Base-by-base conservation (phyloP, 2,329 filamentous ascomycete genomes). In the Aspergillus pseudoterreus region DNA sequence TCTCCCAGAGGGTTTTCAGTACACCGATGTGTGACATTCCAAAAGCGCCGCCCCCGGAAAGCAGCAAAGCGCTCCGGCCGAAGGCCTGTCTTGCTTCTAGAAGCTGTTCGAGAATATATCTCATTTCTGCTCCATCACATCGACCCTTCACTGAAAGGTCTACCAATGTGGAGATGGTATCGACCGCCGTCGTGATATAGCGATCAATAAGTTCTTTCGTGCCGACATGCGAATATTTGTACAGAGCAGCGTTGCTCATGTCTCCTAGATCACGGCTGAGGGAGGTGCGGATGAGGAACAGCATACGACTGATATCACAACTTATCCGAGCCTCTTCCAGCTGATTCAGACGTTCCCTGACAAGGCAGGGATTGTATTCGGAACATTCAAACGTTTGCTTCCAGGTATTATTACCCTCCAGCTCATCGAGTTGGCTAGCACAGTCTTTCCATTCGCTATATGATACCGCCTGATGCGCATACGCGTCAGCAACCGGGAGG, bases 11-110 rank as follows among this genome's bases (percentile, higher is more conserved):
- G 4, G 86, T 81, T 69, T 95, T 95, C 49, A 95, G 75, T 2
- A 96, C 90, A 1, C 91, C 91, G 49, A 95, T 87, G 67, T 96
- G 91, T 53, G 88, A 88, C 88, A 96, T 95, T 38, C 91, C 91
- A 71, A 95, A 90, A 0, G 91, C 94, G 1, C 87, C 90, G 2
- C 91, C 91, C 6, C 91, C 91, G 4, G 90, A 95, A 9, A 96
- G 76, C 9, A 95, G 76, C 46, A 96, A 74, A 0, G 90, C 91
- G 56, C 86, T 94, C 55, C 90, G 81, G n/a, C 90, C 90, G 64
- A 91, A 95, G 33, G 88, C 87, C 64, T 92, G 88, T 36, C 89
- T 82, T 1, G 88, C 82, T 50, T 83, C 82, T 43, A 92, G 71
- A 57, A 94, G 77, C 51, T 84, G 82, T 49, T 92, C 86, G 5